These are phyloP conservation scores for Spencermartinsiella europaea DNA, from an alignment of 805 yeast species.

Conservation along the genomic window DNA sequence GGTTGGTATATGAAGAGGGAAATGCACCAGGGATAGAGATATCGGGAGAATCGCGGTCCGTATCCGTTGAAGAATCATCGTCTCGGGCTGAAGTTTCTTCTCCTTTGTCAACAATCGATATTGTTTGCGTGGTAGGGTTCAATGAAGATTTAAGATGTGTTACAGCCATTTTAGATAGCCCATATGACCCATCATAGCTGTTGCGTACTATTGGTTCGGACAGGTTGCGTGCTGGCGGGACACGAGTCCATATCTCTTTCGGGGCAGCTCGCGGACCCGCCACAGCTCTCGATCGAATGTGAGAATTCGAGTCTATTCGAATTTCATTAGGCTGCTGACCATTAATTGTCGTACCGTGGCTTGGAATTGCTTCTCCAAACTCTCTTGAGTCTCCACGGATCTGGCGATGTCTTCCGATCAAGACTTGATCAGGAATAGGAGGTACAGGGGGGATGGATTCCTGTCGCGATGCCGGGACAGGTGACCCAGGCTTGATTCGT, in stretches of 20 bases:
- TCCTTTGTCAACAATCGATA: background rate
- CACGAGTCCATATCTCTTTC: background rate
- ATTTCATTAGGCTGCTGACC: background rate
- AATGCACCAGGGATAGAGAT: background rate
- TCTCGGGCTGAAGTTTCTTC: background rate
- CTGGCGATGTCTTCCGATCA: constrained; percentile 12
- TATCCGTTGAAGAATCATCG: background rate
- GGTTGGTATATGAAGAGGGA: background rate
- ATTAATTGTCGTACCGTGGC: background rate
- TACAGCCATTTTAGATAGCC: background rate
- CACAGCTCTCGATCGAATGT: background rate
- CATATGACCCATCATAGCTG: background rate
- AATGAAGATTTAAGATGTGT: background rate
- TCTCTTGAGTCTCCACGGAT: no score
- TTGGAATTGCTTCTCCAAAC: no score
- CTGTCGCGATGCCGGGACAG: background rate
- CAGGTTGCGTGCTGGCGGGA: background rate
- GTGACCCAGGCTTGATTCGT: background rate
- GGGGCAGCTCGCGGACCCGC: background rate
- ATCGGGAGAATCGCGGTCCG: background rate
- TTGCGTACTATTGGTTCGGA: background rate
- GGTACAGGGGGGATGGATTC: constrained; percentile 20
- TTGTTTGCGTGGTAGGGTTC: background rate
- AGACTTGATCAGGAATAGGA: constrained; percentile 19
- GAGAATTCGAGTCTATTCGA: background rate